A percentile compares a stretch with the other conserved stretches of the same genome.
These are phyloP conservation scores for Suaeda aralocaspica DNA, from an alignment of 148 eudicot genomes.

Conservation along the genomic window DNA sequence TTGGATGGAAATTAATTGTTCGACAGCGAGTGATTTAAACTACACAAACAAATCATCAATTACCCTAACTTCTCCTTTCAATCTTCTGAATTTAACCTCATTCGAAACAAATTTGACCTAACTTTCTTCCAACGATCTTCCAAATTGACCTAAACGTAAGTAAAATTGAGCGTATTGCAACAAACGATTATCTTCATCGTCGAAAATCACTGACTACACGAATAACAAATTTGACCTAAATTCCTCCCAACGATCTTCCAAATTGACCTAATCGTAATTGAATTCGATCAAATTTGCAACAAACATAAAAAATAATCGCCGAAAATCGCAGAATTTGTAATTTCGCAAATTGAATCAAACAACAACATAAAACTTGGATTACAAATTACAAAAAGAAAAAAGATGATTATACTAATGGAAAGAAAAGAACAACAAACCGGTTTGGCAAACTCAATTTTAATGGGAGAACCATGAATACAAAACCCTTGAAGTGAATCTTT, in stretches of 20 bases:
- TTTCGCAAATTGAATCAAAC: not conserved
- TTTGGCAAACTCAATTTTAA: constrained; percentile 84
- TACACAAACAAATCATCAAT: too few species aligned
- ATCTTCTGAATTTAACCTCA: too few species aligned
- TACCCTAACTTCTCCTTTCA: too few species aligned
- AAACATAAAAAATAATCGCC: too few species aligned
- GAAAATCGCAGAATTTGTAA: not conserved
- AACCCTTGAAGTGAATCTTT: constrained; percentile 51
- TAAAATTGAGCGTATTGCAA: too few species aligned
- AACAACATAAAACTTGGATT: not conserved
- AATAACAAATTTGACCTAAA: not conserved
- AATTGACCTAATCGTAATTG: not conserved
- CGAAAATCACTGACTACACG: too few species aligned
- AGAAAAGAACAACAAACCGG: constrained; percentile 69
- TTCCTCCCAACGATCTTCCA: not conserved
- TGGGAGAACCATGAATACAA: constrained; percentile 38
- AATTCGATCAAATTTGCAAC: not conserved
- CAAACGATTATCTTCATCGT: too few species aligned
- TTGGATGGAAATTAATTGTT: not conserved
- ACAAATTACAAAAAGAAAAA: constrained; percentile 7
- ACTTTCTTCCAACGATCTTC: too few species aligned
- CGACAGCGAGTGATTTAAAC: not conserved
- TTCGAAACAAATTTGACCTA: too few species aligned
- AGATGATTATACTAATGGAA: not conserved
- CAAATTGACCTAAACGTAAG: too few species aligned